A percentile compares a stretch with the other conserved stretches of the same genome.
Conservation (phyloP, 208 protist species). For the Dictyostelium gargantuum region DNA sequence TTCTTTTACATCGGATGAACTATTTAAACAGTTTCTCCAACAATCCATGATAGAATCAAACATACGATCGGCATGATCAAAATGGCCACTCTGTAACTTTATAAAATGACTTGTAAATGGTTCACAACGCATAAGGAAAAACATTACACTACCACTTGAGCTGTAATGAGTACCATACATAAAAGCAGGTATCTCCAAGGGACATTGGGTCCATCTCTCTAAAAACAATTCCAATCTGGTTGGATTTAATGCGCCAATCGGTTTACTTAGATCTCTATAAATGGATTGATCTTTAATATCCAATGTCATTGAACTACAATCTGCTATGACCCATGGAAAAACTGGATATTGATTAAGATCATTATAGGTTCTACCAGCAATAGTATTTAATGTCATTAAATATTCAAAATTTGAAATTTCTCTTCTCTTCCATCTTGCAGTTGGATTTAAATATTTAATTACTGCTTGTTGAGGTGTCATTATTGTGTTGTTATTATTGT, state of each 20-base stretch:
- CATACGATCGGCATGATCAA: conserved; percentile 97
- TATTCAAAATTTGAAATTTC: conserved; percentile 99
- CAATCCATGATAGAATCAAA: conserved; percentile 93
- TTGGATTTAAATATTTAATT: conserved; percentile 70
- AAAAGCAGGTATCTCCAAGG: conserved; percentile 68
- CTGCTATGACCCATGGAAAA: conserved; percentile 97
- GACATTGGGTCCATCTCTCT: conserved; percentile 61
- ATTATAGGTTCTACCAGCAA: conserved; percentile 95
- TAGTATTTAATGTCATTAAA: conserved; percentile 96
- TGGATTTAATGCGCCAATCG: conserved; percentile 95
- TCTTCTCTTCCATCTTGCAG: conserved; percentile 91
- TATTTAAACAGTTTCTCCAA: conserved; percentile 80
- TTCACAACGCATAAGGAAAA: conserved; percentile 97
- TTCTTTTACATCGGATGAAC: conserved; percentile 82
- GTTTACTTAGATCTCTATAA: conserved; percentile 89
- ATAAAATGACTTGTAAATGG: conserved; percentile 95
- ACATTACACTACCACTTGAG: conserved; percentile 85
- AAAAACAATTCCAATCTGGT: conserved; percentile 85
- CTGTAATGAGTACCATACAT: conserved; percentile 84
- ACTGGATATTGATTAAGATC: conserved; percentile 99
- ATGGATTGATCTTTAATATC: conserved; percentile 71
- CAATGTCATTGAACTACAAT: conserved; percentile 93
- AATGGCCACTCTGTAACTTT: conserved; percentile 92
- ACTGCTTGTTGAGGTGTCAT: conserved; percentile 7
- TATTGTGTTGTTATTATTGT: not conserved